phyloP scores from a whole-genome alignment of 1,284 basidiomycete species.

The Boletus calvinii region DNA sequence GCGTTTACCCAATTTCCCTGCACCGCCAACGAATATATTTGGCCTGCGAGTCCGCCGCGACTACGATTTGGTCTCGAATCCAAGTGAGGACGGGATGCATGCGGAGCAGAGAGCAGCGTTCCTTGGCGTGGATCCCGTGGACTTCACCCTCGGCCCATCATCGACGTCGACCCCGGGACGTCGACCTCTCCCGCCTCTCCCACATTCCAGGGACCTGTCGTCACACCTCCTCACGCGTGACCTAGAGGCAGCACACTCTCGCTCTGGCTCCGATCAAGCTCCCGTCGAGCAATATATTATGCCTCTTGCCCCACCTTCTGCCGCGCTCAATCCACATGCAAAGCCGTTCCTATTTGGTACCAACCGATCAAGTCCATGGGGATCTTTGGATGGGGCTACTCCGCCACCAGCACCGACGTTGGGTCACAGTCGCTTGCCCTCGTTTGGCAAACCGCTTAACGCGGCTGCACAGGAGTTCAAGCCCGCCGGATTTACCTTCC shows the following conservation, averaged over 20 bases:
- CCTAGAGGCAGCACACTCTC: conserved; percentile 63
- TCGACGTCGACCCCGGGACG: conserved; percentile 36
- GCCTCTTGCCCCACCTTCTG: conserved; percentile 23
- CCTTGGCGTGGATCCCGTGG: conserved; percentile 41
- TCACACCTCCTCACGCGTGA: conserved; percentile 61
- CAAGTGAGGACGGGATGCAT: conserved; percentile 65
- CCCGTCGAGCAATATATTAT: conserved; percentile 14
- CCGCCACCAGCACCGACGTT: conserved; percentile 39
- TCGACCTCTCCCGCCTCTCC: conserved; percentile 57
- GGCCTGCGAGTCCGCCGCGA: conserved; percentile 40
- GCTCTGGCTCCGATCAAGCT: conserved; percentile 42
- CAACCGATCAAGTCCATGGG: conserved; percentile 33
- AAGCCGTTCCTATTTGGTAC: conserved; percentile 78
- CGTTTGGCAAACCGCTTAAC: conserved; percentile 67
- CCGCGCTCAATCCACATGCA: conserved; percentile 69
- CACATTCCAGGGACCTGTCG: conserved; percentile 64
- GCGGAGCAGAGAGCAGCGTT: conserved; percentile 42
- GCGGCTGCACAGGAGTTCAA: conserved; percentile 78
- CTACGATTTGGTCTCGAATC: conserved; percentile 78
- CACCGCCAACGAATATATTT: conserved; percentile 56
- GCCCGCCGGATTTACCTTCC: conserved; percentile 69
- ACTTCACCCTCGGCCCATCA: conserved; percentile 36
- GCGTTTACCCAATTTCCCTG: conserved; percentile 74
- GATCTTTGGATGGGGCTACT: conserved; percentile 31
- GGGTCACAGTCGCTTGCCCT: conserved; percentile 57